Evolutionary conservation across 2,329 filamentous ascomycete genomes (phyloP), one percentile per base, ranked within the genome.

Genomic region (Fusarium bactridioides): DNA sequence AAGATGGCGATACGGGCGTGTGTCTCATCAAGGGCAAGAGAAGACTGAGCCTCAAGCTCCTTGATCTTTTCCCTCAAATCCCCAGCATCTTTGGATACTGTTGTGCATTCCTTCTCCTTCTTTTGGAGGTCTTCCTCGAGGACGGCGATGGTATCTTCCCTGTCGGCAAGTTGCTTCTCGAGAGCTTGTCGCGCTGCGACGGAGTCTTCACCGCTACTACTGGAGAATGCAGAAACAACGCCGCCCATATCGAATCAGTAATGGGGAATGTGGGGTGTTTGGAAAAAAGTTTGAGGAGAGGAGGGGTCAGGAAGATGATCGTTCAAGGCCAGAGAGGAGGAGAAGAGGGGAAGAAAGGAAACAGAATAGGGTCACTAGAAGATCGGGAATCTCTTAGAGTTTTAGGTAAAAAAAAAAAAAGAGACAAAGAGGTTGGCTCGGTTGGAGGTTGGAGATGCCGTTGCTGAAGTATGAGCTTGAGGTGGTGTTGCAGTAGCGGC

Each of bases 121-220:
- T 80, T 80, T 66, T 76, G 73, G 47, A 82, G 78, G 56, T 82
- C 80, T 59, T 76, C 63, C 45, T 78, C 77, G 65, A 78, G 76
- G 43, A 79, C 72, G 37, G 76, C 73, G 68, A 83, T 81, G 60
- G 76, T 81, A 60, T 82, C 79, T 62, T 82, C 79, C 44, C 79
- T 77, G 72, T 84, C 82, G 73, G 79, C 79, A 43, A 83, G 78
- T 74, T 82, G 80, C 74, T 81, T 80, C 74, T 82, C 80, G 53
- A 83, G 78, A 37, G 75, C 75, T 77, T 74, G 81, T 79, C 71
- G 70, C 33, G 71, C 67, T 70, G 78, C 77, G 50, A 82, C 62
- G 74, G 73, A 71, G 38, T 78, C 77, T 54, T 78, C 78, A 74
- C 80, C 80, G 74, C 79, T 79, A 69, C 74, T 77, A 54, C 64